A percentile compares a stretch with the other conserved stretches of the same genome.
Conservation (phyloP, 2,329 filamentous ascomycete species). For the Blastomyces emzantsi region DNA sequence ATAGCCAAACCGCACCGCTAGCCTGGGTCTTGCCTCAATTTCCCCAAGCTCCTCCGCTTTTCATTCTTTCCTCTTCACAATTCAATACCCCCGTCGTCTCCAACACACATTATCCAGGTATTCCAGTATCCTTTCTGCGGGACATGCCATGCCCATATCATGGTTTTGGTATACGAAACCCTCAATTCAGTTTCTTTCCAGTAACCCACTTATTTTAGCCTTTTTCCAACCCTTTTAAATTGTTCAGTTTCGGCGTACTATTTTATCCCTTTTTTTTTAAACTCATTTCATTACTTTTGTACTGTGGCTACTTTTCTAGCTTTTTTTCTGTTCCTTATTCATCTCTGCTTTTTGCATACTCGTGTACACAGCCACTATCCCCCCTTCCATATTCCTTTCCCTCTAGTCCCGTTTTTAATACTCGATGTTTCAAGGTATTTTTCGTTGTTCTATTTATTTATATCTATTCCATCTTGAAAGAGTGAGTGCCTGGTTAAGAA, state of each 20-base stretch:
- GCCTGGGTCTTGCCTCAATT: not conserved
- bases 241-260: slow-evolving; percentile 10
- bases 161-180: slow-evolving; percentile 17
- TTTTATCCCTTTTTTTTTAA: slow-evolving; percentile 8
- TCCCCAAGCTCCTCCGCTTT: not conserved
- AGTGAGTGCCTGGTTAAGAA: not conserved
- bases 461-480: not conserved
- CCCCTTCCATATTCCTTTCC: slow-evolving; percentile 12
- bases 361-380: slow-evolving; percentile 16
- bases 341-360: slow-evolving; percentile 19
- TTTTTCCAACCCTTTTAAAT: not conserved
- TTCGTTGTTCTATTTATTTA: not conserved
- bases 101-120: slow-evolving; percentile 13
- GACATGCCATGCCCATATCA: not conserved
- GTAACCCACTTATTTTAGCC: not conserved
- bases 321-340: slow-evolving; percentile 10
- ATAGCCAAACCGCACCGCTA: not conserved
- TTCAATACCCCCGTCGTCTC: not conserved
- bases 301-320: slow-evolving; percentile 11
- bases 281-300: not conserved
- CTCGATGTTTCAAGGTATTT: not conserved
- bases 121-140: slow-evolving; percentile 4
- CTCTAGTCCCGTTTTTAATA: not conserved
- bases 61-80: not conserved
- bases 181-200: slow-evolving; percentile 9